Conservation (phyloP, 129 eudicot genomes). For the Heracleum sosnowskyi region DNA sequence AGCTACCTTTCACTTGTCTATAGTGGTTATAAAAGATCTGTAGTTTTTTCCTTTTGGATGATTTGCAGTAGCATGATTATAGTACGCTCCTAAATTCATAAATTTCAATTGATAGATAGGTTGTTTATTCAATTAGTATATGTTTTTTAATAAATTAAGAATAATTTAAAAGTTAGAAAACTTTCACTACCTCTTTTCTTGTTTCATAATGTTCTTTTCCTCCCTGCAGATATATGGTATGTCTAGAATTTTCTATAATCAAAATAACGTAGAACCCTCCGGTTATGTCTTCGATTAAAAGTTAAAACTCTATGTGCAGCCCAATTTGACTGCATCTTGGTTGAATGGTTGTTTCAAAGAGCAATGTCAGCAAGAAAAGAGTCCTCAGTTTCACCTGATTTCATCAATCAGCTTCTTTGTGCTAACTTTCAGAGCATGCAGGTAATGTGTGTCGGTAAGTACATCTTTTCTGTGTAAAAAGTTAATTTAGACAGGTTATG, state of each 20-base stretch:
- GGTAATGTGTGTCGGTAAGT: conserved; percentile 28
- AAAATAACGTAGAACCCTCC: not conserved
- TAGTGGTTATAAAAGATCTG: not conserved
- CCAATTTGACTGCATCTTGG: conserved; percentile 94
- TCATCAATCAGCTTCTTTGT: conserved; percentile 71
- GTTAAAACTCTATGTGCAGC: conserved; percentile 56
- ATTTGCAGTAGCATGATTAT: not conserved
- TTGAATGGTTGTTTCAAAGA: conserved; percentile 78
- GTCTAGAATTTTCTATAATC: conserved; percentile 9
- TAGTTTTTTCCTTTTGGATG: not conserved
- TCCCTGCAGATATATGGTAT: conserved; percentile 86
- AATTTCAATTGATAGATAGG: not conserved
- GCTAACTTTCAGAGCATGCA: conserved; percentile 88
- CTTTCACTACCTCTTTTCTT: too few species aligned
- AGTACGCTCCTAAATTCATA: not conserved
- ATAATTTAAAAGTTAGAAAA: too few species aligned
- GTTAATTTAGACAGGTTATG: conserved; percentile 42
- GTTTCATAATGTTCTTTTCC: too few species aligned
- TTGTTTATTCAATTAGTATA: too few species aligned
- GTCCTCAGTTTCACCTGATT: conserved; percentile 72
- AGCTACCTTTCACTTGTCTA: not conserved
- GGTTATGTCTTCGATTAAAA: not conserved
- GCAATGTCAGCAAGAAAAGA: conserved; percentile 94
- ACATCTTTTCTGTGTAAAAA: conserved; percentile 8
- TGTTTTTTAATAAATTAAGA: too few species aligned